Evolutionary conservation across 1,139 yeast genomes (phyloP).

Genomic region (Zygoascus sp.): DNA sequence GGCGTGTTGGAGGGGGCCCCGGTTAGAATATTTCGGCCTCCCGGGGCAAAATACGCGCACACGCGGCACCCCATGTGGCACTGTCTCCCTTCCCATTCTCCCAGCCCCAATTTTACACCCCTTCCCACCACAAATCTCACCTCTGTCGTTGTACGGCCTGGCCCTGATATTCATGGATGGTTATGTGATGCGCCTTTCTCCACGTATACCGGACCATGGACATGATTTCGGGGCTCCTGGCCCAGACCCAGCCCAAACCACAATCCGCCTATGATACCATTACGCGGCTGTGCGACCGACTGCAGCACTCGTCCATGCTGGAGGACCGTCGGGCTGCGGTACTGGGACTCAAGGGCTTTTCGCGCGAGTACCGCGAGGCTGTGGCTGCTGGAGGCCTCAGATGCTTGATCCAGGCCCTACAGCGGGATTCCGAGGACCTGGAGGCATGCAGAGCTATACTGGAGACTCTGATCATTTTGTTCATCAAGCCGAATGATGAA

Average conservation of each 20-base stretch:
- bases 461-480: constrained; percentile 78
- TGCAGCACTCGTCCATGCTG: constrained; percentile 74
- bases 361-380: constrained; percentile 81
- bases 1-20: no score
- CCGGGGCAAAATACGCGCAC: no score
- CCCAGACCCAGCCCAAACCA: constrained; percentile 47
- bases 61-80: no score
- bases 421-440: constrained; percentile 61
- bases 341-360: constrained; percentile 81
- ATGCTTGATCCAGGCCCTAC: constrained; percentile 64
- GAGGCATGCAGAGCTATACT: constrained; percentile 76
- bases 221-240: constrained; percentile 46
- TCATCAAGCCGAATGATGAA: constrained; percentile 39
- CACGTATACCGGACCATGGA: constrained; percentile 10
- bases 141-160: background rate
- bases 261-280: constrained; percentile 81
- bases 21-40: no score
- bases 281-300: constrained; percentile 80
- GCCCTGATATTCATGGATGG: no score
- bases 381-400: constrained; percentile 87
- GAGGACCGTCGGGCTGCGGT: constrained; percentile 91
- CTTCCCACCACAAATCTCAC: background rate
- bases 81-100: background rate
- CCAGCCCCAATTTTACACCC: constrained; percentile 1
- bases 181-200: background rate